Evolutionary conservation across 441 rosid species (phyloP), one percentile per base, ranked within the genome.

Genomic region (Brassica balearica): DNA sequence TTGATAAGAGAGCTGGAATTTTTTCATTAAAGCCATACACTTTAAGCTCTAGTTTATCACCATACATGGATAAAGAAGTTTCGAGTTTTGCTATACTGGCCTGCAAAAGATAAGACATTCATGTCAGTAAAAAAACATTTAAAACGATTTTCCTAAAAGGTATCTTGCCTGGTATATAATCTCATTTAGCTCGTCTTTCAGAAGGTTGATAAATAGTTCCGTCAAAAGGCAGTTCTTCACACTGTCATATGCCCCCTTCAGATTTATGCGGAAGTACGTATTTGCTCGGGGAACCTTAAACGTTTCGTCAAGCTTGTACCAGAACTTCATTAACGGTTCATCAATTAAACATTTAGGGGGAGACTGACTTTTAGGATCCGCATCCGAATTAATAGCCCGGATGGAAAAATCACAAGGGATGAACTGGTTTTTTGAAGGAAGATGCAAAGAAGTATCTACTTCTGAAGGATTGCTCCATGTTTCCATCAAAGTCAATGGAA

Each of bases 51-150:
- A 96, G 83, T 84, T 89, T 92, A 83, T 91, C 98, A 82, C 91
- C 76, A 69, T 76, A 77, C 76, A 87, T 76, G 46, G 94, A 85
- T 56, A 93, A 87, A 65, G 91, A 87, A 48, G 99, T 90, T 86
- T 94, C 97, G 84, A 96, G 86, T 85, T 89, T 96, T 78, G 99
- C 97, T 68, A 96, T 84, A 78, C 92, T 87, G 78, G 99, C 99
- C 99, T 96, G 97, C 81, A 69, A 17, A 6, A n/a, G 68, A 14
- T 6, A 51, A 71, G 20, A 71, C 59, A 67, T 71, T 71, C 22
- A 55, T 67, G 64, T 56, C 48, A 29, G 27, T 53, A 78, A 36
- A 36, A 23, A 60, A 29, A 11, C 68, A 78, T 17, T 6, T 71
- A 81, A 58, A 25, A 38, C 23, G 22, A 55, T 69, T 22, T 74